These are phyloP conservation scores for Linnemannia elongata DNA, from an alignment of 192 early-diverging fungal species.

Conservation along the genomic window DNA sequence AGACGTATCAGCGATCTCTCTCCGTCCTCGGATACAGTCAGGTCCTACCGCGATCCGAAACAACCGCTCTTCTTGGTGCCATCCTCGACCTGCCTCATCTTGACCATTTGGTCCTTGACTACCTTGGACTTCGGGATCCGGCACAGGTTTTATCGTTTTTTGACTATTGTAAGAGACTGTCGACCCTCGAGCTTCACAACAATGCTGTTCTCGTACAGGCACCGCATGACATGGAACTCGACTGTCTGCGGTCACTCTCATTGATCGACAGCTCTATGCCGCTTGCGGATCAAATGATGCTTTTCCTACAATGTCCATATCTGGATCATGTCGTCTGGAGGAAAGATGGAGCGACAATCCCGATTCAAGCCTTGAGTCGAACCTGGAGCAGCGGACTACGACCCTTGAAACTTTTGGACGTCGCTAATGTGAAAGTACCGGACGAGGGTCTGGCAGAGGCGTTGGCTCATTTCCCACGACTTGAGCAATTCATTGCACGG, in stretches of 20 bases:
- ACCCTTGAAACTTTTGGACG: constrained; percentile 23
- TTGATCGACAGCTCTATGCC: constrained; percentile 20
- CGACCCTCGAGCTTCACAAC: constrained; percentile 32
- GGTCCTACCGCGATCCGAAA: background rate
- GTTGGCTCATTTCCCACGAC: background rate
- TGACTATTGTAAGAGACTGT: constrained; percentile 23
- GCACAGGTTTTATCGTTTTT: constrained; percentile 12
- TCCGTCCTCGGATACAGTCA: background rate
- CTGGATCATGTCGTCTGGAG: constrained; percentile 42
- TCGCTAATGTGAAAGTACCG: background rate
- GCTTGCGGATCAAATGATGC: constrained; percentile 7
- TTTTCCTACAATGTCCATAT: constrained; percentile 8
- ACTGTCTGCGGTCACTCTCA: constrained; percentile 11
- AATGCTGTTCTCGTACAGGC: constrained; percentile 6
- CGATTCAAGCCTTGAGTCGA: background rate
- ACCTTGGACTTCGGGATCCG: constrained; percentile 1
- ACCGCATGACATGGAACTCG: constrained; percentile 8
- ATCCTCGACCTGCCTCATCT: constrained; percentile 25
- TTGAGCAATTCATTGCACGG: constrained; percentile 21
- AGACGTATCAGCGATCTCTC: background rate
- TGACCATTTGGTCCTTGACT: constrained; percentile 33
- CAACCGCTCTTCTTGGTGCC: background rate
- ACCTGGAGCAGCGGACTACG: background rate
- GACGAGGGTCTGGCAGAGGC: constrained; percentile 6
- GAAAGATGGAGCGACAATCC: background rate